phyloP scores from a whole-genome alignment of 164 flowering plant genomes.

The Hamamelis virginiana region DNA sequence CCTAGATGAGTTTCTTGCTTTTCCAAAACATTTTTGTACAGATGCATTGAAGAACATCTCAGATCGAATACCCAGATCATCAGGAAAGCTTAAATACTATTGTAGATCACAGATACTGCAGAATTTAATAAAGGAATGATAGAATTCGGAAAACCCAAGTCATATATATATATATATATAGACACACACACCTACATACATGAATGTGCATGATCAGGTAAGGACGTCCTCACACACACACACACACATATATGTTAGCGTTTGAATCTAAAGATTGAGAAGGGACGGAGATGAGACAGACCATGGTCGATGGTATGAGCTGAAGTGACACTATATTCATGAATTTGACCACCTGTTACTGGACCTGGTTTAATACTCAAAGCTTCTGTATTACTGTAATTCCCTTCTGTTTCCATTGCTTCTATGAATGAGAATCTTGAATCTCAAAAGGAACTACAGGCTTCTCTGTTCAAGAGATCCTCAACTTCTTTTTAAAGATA shows the following conservation, averaged over 20 bases:
- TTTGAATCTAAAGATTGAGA: neutral
- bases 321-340: slow-evolving; percentile 20
- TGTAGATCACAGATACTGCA: neutral
- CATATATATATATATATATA: too few relatives aligned
- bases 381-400: neutral
- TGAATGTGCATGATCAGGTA: too few relatives aligned
- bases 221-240: too few relatives aligned
- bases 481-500: too few relatives aligned
- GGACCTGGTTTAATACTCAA: slow-evolving; percentile 22
- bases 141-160: neutral
- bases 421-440: neutral
- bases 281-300: slow-evolving; percentile 4
- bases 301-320: slow-evolving; percentile 43
- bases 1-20: too few relatives aligned
- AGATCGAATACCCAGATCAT: too few relatives aligned
- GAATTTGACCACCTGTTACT: slow-evolving; percentile 2
- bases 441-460: neutral
- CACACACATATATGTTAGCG: too few relatives aligned
- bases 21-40: too few relatives aligned
- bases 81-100: too few relatives aligned
- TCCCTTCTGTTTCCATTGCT: neutral
- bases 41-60: too few relatives aligned
- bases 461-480: neutral
- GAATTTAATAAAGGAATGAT: neutral
- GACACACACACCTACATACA: too few relatives aligned